A percentile compares a stretch with the other conserved stretches of the same genome.
phyloP scores from a whole-genome alignment of 2,329 filamentous ascomycete species.

The Fusarium heterosporum region DNA sequence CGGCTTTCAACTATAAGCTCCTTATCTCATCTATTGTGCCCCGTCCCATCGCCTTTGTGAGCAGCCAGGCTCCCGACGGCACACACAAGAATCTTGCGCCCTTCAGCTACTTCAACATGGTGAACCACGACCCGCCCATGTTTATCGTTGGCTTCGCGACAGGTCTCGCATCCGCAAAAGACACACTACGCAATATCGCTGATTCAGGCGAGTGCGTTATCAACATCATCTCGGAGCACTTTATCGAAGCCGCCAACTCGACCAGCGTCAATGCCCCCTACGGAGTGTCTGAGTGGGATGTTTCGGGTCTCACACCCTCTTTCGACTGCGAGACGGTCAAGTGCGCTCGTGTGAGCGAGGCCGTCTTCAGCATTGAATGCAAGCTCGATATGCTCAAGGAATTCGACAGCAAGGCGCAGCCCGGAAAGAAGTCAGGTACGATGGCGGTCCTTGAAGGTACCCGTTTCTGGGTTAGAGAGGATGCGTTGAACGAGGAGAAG shows the following conservation, averaged over 20 bases:
- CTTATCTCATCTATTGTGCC: slow-evolving; percentile 86
- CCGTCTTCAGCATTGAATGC: slow-evolving; percentile 84
- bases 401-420: slow-evolving; percentile 77
- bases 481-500: slow-evolving; percentile 83
- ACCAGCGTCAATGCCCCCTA: slow-evolving; percentile 81
- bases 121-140: slow-evolving; percentile 87
- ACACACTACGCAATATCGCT: slow-evolving; percentile 79
- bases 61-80: slow-evolving; percentile 70
- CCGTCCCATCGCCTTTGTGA: slow-evolving; percentile 78
- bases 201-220: slow-evolving; percentile 82
- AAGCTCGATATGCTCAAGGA: slow-evolving; percentile 80
- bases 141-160: slow-evolving; percentile 72
- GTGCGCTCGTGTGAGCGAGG: slow-evolving; percentile 81
- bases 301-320: slow-evolving; percentile 79
- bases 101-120: slow-evolving; percentile 86
- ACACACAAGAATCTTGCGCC: slow-evolving; percentile 79
- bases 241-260: slow-evolving; percentile 88
- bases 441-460: slow-evolving; percentile 85
- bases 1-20: slow-evolving; percentile 88
- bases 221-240: slow-evolving; percentile 89
- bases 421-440: slow-evolving; percentile 80
- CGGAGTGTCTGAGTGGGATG: slow-evolving; percentile 81
- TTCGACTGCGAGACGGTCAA: slow-evolving; percentile 73
- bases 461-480: slow-evolving; percentile 89
- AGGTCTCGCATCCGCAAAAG: slow-evolving; percentile 71